Evolutionary conservation across 228 moss, liverwort and hornwort genomes (phyloP), one percentile per base, ranked within the genome.

Genomic region (Sphagnum magellanicum): DNA sequence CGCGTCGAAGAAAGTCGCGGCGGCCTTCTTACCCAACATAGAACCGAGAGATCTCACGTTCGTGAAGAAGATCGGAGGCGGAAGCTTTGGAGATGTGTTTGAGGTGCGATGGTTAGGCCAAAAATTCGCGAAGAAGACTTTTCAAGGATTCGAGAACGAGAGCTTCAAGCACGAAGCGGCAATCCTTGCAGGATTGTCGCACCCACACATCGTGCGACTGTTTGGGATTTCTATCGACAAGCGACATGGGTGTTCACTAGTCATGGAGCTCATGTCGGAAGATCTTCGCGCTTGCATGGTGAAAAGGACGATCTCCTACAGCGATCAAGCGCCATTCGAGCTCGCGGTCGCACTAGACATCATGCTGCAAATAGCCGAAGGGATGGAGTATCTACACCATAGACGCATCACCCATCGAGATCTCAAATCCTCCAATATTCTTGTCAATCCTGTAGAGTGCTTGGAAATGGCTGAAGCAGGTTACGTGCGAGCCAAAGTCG

Each of bases 251-350:
- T 61, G 64, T 64, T 63, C 63, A 13, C 17, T 71, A 5, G 51
- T 71, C 53, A 71, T 64, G 71, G 71, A 71, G 51, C 53, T 63
- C 10, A 53, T 71, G 63, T 55, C 63, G 6, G 52, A 64, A 57
- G 71, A 71, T 64, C 64, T 71, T 15, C 49, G 49, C 7, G 53
- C 47, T 49, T 71, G 32, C 46, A 71, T 71, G 46, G 10, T 48
- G 46, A 52, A 47, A 7, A 71, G 64, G 32, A 32, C 32, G 32
- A 32, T 3, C 32, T 32, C 32, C 32, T 2, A 32, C 17, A 17
- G 17, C 15, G 66, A 49, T 5, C 8, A 49, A 10, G 6, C 49
- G 12, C 66, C 66, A 9, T 66, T 66, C 14, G 7, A 32, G 48
- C 14, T 51, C 16, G 50, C 14, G n/a, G 66, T 13, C 9, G 66